phyloP scores from a whole-genome alignment of 352 stramenopile genomes.

The Nothophytophthora sp. region DNA sequence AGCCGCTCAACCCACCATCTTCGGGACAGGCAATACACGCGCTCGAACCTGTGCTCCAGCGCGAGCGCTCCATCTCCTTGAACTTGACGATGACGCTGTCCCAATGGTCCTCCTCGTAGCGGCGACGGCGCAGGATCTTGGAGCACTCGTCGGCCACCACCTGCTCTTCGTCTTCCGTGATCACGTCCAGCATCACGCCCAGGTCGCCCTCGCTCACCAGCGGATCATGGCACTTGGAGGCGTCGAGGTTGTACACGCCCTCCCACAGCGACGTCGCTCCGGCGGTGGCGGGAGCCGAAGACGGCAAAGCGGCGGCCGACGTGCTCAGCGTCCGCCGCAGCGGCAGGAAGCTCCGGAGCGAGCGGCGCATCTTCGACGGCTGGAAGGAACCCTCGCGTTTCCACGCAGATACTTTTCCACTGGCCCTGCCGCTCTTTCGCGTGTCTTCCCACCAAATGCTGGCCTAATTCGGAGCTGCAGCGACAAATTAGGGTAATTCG shows the following conservation, averaged over 20 bases:
- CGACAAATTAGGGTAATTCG: too few relatives aligned
- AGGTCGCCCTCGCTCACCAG: slow-evolving; percentile 64
- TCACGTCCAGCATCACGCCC: slow-evolving; percentile 63
- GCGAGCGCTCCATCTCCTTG: slow-evolving; percentile 87
- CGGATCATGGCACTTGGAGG: slow-evolving; percentile 53
- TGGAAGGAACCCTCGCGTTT: too few relatives aligned
- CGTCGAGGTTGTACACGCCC: slow-evolving; percentile 50
- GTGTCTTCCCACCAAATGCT: too few relatives aligned
- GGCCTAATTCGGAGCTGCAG: too few relatives aligned
- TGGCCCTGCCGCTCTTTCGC: too few relatives aligned
- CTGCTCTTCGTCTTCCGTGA: slow-evolving; percentile 74
- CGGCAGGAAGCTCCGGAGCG: slow-evolving; percentile 7
- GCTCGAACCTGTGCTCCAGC: slow-evolving; percentile 73
- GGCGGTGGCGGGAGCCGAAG: too few relatives aligned
- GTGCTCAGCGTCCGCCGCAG: slow-evolving; percentile 18
- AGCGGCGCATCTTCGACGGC: slow-evolving; percentile 16
- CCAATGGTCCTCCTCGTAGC: slow-evolving; percentile 84
- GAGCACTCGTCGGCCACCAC: slow-evolving; percentile 74
- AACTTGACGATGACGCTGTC: slow-evolving; percentile 89
- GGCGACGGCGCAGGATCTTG: slow-evolving; percentile 61
- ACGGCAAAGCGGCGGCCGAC: background rate
- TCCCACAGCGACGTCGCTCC: slow-evolving; percentile 29
- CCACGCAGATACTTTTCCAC: too few relatives aligned
- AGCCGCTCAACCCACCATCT: too few relatives aligned
- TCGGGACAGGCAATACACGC: too few relatives aligned